These are phyloP conservation scores for Boletus rufocinnamomeus DNA, from an alignment of 768 basidiomycete species.

Conservation along the genomic window DNA sequence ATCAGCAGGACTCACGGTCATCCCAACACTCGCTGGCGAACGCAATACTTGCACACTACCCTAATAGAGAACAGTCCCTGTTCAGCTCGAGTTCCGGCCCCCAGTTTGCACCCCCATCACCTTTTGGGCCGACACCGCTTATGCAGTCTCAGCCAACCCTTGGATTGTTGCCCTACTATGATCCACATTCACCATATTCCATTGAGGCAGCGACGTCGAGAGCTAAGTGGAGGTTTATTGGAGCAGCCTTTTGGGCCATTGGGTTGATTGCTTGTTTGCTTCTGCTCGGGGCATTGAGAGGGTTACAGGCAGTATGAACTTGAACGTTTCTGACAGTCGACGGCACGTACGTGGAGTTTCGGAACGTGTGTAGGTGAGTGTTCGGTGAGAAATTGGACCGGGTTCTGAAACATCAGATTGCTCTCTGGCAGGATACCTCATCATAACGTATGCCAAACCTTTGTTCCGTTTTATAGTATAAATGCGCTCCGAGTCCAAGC, in stretches of 20 bases:
- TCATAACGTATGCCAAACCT: neutral
- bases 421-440: neutral
- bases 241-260: slow-evolving; percentile 42
- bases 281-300: slow-evolving; percentile 28
- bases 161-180: slow-evolving; percentile 43
- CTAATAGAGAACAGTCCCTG: slow-evolving; percentile 15
- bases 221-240: slow-evolving; percentile 47
- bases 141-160: slow-evolving; percentile 37
- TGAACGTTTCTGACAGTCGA: neutral
- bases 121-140: slow-evolving; percentile 45
- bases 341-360: neutral
- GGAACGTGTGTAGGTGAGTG: neutral
- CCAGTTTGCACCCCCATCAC: slow-evolving; percentile 20
- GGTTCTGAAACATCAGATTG: neutral
- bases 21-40: slow-evolving; percentile 20
- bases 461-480: neutral
- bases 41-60: slow-evolving; percentile 17
- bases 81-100: slow-evolving; percentile 19
- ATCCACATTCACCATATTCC: slow-evolving; percentile 43
- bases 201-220: slow-evolving; percentile 39
- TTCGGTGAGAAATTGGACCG: neutral
- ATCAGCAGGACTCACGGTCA: slow-evolving; percentile 17
- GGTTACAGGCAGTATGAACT: slow-evolving; percentile 7
- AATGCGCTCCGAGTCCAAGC: neutral
- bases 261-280: slow-evolving; percentile 34